phyloP scores from a whole-genome alignment of 2,329 filamentous ascomycete species.

The Hypocreales sp. region DNA sequence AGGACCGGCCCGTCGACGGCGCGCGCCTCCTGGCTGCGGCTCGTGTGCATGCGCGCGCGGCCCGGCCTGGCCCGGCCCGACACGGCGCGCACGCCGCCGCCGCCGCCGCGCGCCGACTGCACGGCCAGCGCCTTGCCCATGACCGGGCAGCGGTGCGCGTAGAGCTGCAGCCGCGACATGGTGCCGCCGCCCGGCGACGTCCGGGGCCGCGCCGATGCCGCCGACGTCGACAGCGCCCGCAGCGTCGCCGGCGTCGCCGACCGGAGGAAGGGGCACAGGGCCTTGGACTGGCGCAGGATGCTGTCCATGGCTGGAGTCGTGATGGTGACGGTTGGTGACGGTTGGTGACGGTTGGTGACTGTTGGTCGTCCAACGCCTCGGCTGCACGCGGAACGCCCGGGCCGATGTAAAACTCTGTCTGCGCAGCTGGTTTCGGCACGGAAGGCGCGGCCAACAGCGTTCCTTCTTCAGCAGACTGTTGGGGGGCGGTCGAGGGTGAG shows the following conservation, averaged over 20 bases:
- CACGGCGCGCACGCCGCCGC: conserved; percentile 35
- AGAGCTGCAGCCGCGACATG: conserved; percentile 92
- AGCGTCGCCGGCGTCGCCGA: conserved; percentile 85
- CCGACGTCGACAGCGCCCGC: conserved; percentile 70
- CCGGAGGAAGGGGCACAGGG: conserved; percentile 95
- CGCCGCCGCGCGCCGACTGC: conserved; percentile 47
- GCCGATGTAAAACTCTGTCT: no score
- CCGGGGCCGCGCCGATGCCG: conserved; percentile 51
- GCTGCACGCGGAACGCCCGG: no score
- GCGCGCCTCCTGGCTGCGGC: conserved; percentile 59
- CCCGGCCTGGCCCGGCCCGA: conserved; percentile 34
- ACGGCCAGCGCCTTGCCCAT: conserved; percentile 97
- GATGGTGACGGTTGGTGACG: no score
- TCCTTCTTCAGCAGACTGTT: no score
- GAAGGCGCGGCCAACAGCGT: no score
- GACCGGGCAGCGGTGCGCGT: conserved; percentile 88
- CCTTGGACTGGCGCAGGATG: conserved; percentile 85
- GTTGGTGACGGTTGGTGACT: no score
- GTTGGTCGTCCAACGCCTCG: no score
- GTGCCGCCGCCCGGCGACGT: conserved; percentile 69
- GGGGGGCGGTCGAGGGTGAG: no score
- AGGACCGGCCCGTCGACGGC: conserved; percentile 49
- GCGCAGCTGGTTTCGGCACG: no score
- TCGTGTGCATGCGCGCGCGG: conserved; percentile 71
- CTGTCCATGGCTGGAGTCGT: conserved; percentile 82